Base-by-base conservation (phyloP, 148 eudicot genomes). In the Dianthus caryophyllus region DNA sequence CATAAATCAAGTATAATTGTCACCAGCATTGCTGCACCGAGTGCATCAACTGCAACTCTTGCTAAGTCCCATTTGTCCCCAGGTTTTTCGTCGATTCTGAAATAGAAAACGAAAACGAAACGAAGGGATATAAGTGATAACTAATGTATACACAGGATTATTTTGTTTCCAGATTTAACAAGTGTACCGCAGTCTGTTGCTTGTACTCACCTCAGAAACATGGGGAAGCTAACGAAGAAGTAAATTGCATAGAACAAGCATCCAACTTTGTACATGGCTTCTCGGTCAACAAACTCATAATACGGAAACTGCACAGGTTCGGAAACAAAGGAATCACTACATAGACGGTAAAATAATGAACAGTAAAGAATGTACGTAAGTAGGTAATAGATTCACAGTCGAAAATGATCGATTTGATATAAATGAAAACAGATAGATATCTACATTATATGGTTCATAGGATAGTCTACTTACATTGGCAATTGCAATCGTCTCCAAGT, bases 1-100 rank as follows among this genome's bases (percentile, higher is more conserved):
- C 98, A 89, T 31, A 87, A 71, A 72, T 93, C 98, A n/a, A 93
- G 96, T 65, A 93, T 81, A 29, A 93, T 90, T 0, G 97, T 93
- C 26, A 93, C 98, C 0, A 93, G 95, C 98, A 93, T 93, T 27
- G 96, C 96, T 72, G 96, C 97, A 39, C 96, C 98, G 22, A 93
- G 81, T 18, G 96, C 92, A 78, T 93, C 98, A 51, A 93, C 75
- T 2, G 96, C 96, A 58, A 86, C 97, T 72, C 98, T 86, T 20
- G 82, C 81, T 39, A 90, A 68, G 75, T 90, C 88, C 98, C 96
- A 93, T 24, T 63, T 65, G 69, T 84, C 88, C 6, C 83, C 84
- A 0, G 85, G 81, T 65, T 86, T 82, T 84, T 93, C 96, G n/a
- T 93, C 98, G 22, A 93, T 86, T 76, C 96, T 93, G 83, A 39